phyloP scores from a whole-genome alignment of 2,329 filamentous ascomycete genomes.

The Trichoderma endophyticum region DNA sequence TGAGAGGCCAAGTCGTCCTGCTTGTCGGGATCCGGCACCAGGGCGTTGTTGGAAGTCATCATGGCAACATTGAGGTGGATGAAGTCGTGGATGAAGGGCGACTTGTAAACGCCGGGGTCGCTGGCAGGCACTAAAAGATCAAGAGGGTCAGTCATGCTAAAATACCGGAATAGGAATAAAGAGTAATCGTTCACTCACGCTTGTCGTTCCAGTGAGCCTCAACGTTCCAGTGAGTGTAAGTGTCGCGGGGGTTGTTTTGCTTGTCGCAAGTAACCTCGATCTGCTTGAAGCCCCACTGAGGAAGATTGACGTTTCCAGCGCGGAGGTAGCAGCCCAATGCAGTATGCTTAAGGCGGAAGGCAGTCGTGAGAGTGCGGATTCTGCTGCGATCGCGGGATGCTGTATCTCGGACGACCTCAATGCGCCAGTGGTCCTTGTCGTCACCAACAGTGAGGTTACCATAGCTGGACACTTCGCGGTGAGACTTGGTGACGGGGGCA shows the following conservation, averaged over 20 bases:
- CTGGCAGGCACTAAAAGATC: slow-evolving; percentile 71
- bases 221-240: slow-evolving; percentile 98
- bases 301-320: slow-evolving; percentile 92
- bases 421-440: slow-evolving; percentile 94
- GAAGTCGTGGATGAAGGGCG: slow-evolving; percentile 96
- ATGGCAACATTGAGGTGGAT: slow-evolving; percentile 98
- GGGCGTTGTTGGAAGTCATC: slow-evolving; percentile 99
- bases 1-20: slow-evolving; percentile 95
- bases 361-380: slow-evolving; percentile 86
- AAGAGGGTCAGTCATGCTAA: neutral
- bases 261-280: slow-evolving; percentile 96
- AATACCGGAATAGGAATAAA: neutral
- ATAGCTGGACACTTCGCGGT: slow-evolving; percentile 92
- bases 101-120: slow-evolving; percentile 90
- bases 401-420: slow-evolving; percentile 89
- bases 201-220: slow-evolving; percentile 93
- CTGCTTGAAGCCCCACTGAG: slow-evolving; percentile 99
- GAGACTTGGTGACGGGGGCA: slow-evolving; percentile 83
- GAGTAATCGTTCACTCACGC: slow-evolving; percentile 56
- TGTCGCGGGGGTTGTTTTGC: slow-evolving; percentile 85
- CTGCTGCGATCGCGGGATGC: slow-evolving; percentile 80
- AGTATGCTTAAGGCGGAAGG: slow-evolving; percentile 82
- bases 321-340: slow-evolving; percentile 88
- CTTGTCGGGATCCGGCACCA: slow-evolving; percentile 97
- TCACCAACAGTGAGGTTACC: slow-evolving; percentile 94